These are phyloP conservation scores for Ophiosphaerella korrae DNA, from an alignment of 2,329 filamentous ascomycete species.

Conservation along the genomic window DNA sequence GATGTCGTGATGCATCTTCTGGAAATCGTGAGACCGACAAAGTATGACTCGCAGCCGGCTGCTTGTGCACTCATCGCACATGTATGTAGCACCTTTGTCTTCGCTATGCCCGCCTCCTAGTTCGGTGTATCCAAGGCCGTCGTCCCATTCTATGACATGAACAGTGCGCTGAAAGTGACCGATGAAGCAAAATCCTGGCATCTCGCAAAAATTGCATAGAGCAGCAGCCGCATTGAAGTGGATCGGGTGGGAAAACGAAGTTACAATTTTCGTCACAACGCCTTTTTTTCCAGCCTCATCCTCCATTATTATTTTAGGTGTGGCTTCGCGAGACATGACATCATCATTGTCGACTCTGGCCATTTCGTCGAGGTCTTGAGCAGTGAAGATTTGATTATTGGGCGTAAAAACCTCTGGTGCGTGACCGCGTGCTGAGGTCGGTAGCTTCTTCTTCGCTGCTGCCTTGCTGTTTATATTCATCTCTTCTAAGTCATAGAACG, in stretches of 20 bases:
- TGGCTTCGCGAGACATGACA: conserved; percentile 16
- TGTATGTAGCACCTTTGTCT: conserved; percentile 23
- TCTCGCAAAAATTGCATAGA: conserved; percentile 51
- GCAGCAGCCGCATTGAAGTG: conserved; percentile 26
- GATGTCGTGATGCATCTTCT: background rate
- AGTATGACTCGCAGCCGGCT: conserved; percentile 26
- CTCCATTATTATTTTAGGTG: conserved; percentile 31
- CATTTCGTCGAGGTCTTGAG: conserved; percentile 23
- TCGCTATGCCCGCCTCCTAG: conserved; percentile 45
- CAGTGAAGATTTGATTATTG: conserved; percentile 11
- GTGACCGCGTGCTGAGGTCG: background rate
- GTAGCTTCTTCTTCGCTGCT: conserved; percentile 5
- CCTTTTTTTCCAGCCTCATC: conserved; percentile 35
- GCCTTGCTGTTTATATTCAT: background rate
- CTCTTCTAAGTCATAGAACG: conserved; percentile 30
- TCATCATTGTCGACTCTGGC: conserved; percentile 2
- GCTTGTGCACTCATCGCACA: conserved; percentile 32
- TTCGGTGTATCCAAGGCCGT: conserved; percentile 47
- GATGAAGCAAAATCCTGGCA: conserved; percentile 48
- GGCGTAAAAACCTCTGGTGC: conserved; percentile 8
- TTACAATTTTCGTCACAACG: conserved; percentile 38
- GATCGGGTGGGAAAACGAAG: conserved; percentile 51
- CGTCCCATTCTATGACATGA: conserved; percentile 42
- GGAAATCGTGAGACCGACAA: conserved; percentile 26
- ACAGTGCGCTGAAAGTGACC: conserved; percentile 45